phyloP scores from a whole-genome alignment of 352 stramenopile genomes.

The Phytopythium chamaehyphon region DNA sequence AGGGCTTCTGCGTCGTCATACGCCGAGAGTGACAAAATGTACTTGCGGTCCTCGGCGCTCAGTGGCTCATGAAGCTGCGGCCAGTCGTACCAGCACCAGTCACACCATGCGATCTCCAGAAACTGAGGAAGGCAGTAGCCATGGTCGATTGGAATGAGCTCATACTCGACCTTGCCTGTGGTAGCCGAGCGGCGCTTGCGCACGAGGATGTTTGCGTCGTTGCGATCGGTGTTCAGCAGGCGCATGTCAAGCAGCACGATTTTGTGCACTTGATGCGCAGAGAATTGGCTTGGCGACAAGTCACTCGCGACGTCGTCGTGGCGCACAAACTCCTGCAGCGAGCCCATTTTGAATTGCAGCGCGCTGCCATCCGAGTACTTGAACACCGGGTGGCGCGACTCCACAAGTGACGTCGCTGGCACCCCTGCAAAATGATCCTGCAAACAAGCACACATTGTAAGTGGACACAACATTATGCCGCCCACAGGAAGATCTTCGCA shows the following conservation, averaged over 20 bases:
- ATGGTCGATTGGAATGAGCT: conserved; percentile 99
- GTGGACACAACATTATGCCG: not conserved
- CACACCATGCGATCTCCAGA: conserved; percentile 96
- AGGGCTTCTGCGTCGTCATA: conserved; percentile 52
- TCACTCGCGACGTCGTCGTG: conserved; percentile 95
- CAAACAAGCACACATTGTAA: conserved; percentile 14
- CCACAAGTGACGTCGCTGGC: conserved; percentile 74
- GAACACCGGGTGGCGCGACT: conserved; percentile 72
- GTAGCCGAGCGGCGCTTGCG: conserved; percentile 60
- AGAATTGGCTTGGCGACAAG: conserved; percentile 89
- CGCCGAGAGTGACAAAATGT: conserved; percentile 58
- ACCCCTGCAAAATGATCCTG: conserved; percentile 85
- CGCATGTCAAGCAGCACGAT: conserved; percentile 98
- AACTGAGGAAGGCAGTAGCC: conserved; percentile 96
- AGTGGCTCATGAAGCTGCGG: conserved; percentile 84
- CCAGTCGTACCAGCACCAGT: conserved; percentile 99
- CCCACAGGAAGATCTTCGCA: conserved; percentile 8
- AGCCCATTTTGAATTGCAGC: conserved; percentile 92
- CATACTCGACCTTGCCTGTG: conserved; percentile 68
- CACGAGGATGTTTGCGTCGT: conserved; percentile 97
- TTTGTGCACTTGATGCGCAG: conserved; percentile 94
- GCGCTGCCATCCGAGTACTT: conserved; percentile 53
- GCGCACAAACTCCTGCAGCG: conserved; percentile 95
- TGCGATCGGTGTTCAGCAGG: conserved; percentile 97
- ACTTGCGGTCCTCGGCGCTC: conserved; percentile 51